Evolutionary conservation across 2,329 filamentous ascomycete species (phyloP).

Genomic region (Tolypocladium ovalisporum): DNA sequence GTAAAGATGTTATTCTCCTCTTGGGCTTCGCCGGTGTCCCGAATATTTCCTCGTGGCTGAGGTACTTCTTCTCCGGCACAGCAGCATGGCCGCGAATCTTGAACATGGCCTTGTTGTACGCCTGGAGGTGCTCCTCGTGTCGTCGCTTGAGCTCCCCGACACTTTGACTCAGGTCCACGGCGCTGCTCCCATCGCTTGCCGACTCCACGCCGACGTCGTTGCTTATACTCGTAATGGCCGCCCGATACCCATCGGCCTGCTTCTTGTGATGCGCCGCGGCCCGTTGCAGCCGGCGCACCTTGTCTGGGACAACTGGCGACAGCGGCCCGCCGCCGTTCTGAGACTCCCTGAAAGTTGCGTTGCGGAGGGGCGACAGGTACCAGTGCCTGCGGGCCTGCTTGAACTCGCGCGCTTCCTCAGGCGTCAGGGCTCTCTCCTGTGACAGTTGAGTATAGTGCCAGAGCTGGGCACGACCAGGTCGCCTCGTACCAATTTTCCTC

Average conservation of each 20-base stretch:
- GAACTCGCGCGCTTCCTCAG: conserved; percentile 21
- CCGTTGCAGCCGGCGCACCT: conserved; percentile 14
- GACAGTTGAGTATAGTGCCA: conserved; percentile 19
- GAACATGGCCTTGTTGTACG: conserved; percentile 15
- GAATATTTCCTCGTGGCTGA: conserved; percentile 17
- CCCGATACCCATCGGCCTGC: conserved; percentile 16
- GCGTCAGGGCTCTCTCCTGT: conserved; percentile 17
- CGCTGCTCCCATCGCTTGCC: neutral
- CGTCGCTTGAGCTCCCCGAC: conserved; percentile 13
- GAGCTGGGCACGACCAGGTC: conserved; percentile 22
- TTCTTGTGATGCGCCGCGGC: conserved; percentile 17
- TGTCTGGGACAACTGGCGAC: conserved; percentile 9
- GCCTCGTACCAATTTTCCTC: conserved; percentile 16
- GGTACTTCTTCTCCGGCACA: conserved; percentile 16
- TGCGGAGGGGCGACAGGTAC: conserved; percentile 17
- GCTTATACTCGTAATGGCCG: conserved; percentile 11
- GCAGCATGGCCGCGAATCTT: conserved; percentile 15
- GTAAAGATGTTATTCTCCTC: neutral
- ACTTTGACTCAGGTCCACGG: conserved; percentile 1
- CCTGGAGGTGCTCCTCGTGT: conserved; percentile 13
- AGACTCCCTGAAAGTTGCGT: conserved; percentile 9
- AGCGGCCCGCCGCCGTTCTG: conserved; percentile 7
- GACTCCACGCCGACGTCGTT: conserved; percentile 7
- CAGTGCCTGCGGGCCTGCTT: conserved; percentile 22
- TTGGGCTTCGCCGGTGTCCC: conserved; percentile 11